These are phyloP conservation scores for Umbelopsis sp. DNA, from an alignment of 192 early-diverging fungal species.

Conservation along the genomic window DNA sequence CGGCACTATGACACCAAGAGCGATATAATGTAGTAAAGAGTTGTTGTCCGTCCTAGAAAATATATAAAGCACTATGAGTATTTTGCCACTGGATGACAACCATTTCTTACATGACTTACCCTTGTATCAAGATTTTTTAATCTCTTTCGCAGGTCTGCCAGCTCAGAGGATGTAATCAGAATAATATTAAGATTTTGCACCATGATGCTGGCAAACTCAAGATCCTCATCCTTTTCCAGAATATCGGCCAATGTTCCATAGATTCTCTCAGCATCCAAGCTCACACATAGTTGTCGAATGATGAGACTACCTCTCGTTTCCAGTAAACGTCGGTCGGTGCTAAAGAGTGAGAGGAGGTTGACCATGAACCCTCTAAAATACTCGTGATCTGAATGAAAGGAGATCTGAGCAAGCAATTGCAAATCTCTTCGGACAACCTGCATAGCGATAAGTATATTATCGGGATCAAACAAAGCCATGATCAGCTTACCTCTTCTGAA, in stretches of 20 bases:
- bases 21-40: conserved; percentile 88
- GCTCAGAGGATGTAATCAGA: conserved; percentile 92
- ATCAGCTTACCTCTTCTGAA: conserved; percentile 77
- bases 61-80: not conserved
- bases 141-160: conserved; percentile 76
- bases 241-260: conserved; percentile 88
- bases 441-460: not conserved
- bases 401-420: conserved; percentile 95
- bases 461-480: not conserved
- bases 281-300: conserved; percentile 90
- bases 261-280: conserved; percentile 88
- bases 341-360: conserved; percentile 89
- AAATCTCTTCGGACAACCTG: conserved; percentile 89
- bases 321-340: conserved; percentile 82
- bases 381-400: conserved; percentile 79
- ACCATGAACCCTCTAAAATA: conserved; percentile 89
- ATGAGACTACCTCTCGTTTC: conserved; percentile 92
- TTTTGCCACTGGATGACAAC: too few species aligned
- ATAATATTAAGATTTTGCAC: conserved; percentile 98
- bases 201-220: conserved; percentile 97
- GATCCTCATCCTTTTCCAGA: conserved; percentile 84
- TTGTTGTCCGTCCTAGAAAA: conserved; percentile 68
- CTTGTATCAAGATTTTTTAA: conserved; percentile 77
- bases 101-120: conserved; percentile 26
- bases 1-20: conserved; percentile 97